Base-by-base conservation (phyloP, 345 rosid genomes). In the Corchorus olitorius region DNA sequence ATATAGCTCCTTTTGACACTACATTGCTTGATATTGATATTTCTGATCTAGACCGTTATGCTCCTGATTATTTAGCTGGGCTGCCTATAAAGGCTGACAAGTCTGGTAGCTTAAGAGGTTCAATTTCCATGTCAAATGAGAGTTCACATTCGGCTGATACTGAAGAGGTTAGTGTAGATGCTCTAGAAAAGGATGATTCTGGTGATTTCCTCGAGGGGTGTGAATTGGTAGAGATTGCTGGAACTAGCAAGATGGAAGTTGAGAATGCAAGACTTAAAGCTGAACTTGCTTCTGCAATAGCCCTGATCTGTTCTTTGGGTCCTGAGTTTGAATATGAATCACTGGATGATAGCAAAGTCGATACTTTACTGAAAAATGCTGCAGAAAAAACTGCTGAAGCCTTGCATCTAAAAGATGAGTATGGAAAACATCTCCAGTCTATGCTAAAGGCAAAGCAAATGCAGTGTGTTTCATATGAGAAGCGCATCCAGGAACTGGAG, bases 231-330 rank as follows among this genome's bases (percentile, higher is more conserved):
- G 98, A 94, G 81, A 89, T 97, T 75, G 95, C 94, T 74, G 99
- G 99, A 76, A 97, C 99, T 46, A 92, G 97, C 87, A 92, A 86
- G 85, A 77, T 88, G 81, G 99, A 97, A 86, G 99, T 97, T 75
- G 98, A 97, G 88, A 97, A 94, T 82, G 97, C 95, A 79, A 97
- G 86, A 83, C 86, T 97, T 78, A 97, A 91, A 88, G 99, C 99
- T 59, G 98, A 97, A 58, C 97, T 94, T 82, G 99, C 99, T 84
- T 91, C 97, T 78, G 92, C 91, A 41, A 87, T 94, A 77, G 97
- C 98, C 58, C 55, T 71, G 22, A 87, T 94, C 19, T 94, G 99
- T 81, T 89, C 91, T 34, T 76, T 90, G 70, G 79, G 79, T 73
- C 93, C 87, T 72, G 94, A 92, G 55, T 70, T 85, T 69, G 97